phyloP scores from a whole-genome alignment of 2,329 filamentous ascomycete species.

The Delphinella strobiligena region DNA sequence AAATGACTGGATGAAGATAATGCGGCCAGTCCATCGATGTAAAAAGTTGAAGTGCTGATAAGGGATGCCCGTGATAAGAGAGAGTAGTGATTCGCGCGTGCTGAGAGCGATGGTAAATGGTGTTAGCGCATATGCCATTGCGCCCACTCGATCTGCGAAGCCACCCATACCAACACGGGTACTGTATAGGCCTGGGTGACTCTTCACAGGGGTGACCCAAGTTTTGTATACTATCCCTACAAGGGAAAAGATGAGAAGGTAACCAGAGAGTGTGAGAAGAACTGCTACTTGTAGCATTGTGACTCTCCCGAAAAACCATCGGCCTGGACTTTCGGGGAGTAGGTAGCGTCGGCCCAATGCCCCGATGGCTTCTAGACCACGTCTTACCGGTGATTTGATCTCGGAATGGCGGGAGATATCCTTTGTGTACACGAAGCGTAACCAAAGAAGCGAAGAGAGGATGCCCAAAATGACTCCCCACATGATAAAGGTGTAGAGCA shows the following conservation, averaged over 20 bases:
- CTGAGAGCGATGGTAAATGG: constrained; percentile 56
- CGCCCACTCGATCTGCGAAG: constrained; percentile 57
- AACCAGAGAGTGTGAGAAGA: constrained; percentile 44
- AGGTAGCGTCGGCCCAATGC: constrained; percentile 40
- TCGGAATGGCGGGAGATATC: constrained; percentile 1
- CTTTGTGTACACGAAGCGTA: constrained; percentile 15
- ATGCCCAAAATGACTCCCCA: constrained; percentile 43
- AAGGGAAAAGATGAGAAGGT: constrained; percentile 57
- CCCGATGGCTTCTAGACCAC: constrained; percentile 24
- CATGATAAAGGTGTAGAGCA: constrained; percentile 45
- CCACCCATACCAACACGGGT: constrained; percentile 54
- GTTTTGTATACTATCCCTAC: constrained; percentile 55
- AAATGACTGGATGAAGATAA: constrained; percentile 56
- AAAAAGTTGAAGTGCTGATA: constrained; percentile 70
- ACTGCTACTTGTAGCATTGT: constrained; percentile 57
- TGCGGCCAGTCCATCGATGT: constrained; percentile 62
- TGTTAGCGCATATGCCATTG: constrained; percentile 61
- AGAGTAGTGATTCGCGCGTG: constrained; percentile 59
- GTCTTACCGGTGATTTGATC: constrained; percentile 15
- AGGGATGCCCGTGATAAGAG: constrained; percentile 57
- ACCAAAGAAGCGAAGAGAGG: constrained; percentile 31
- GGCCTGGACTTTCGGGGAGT: constrained; percentile 46
- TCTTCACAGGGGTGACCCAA: constrained; percentile 59
- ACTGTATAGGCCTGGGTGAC: constrained; percentile 43
- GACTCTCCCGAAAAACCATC: constrained; percentile 50